Percentiles rank a stretch among this genome's conserved stretches.
Evolutionary conservation across 805 yeast species (phyloP).

Genomic region (Zygosaccharomyces rouxii): DNA sequence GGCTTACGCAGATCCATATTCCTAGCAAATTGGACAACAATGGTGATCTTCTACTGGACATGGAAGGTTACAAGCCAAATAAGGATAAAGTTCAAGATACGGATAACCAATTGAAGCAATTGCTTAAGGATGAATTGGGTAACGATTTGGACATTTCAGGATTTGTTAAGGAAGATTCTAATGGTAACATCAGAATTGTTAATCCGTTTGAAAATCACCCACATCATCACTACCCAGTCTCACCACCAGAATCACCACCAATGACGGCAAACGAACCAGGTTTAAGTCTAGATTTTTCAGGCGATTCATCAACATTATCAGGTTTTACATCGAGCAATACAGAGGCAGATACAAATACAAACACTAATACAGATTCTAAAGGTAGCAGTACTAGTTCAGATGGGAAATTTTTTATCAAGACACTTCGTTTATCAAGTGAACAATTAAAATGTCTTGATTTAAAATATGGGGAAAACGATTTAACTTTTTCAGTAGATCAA

Average conservation of each 20-base stretch:
- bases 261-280: constrained; percentile 17
- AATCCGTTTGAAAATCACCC: constrained; percentile 30
- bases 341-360: constrained; percentile 7
- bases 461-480: constrained; percentile 71
- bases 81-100: constrained; percentile 71
- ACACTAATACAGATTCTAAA: constrained; percentile 12
- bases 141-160: constrained; percentile 43
- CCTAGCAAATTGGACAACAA: constrained; percentile 84
- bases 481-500: constrained; percentile 74
- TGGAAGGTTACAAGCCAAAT: constrained; percentile 93
- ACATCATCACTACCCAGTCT: constrained; percentile 3
- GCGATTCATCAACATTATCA: constrained; percentile 11
- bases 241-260: constrained; percentile 27
- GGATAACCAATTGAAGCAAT: constrained; percentile 67
- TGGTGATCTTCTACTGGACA: constrained; percentile 86
- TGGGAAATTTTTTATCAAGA: constrained; percentile 61
- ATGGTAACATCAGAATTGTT: constrained; percentile 62
- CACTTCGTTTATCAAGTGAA: constrained; percentile 85
- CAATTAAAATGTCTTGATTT: constrained; percentile 72
- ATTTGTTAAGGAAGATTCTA: constrained; percentile 52
- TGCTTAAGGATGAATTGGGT: constrained; percentile 74
- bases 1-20: constrained; percentile 65
- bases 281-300: constrained; percentile 9
- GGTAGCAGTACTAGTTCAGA: constrained; percentile 14
- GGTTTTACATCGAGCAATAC: constrained; percentile 14